A percentile compares a stretch with the other conserved stretches of the same genome.
Conservation (phyloP, 2,329 filamentous ascomycete genomes). For the Cladosporium sp. region DNA sequence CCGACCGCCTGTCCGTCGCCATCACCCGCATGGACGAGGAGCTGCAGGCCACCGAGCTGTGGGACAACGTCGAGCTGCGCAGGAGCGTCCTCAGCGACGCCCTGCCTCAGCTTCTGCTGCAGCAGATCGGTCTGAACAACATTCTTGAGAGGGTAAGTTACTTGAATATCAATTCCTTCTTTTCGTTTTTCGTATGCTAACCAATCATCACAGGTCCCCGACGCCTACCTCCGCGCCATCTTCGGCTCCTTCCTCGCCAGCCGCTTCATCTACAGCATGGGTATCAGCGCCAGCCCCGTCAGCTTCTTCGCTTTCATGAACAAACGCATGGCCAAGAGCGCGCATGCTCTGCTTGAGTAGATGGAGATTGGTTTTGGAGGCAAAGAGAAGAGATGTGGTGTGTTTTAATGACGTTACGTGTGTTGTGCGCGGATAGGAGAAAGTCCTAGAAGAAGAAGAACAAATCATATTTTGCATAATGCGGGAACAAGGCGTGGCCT, state of each 20-base stretch:
- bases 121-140: conserved; percentile 87
- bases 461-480: too few relatives aligned
- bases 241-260: conserved; percentile 94
- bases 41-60: conserved; percentile 86
- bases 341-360: conserved; percentile 11
- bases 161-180: not conserved
- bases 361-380: too few relatives aligned
- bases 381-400: not conserved
- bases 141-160: conserved; percentile 70
- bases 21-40: conserved; percentile 98
- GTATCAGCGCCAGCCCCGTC: conserved; percentile 89
- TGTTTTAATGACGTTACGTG: not conserved
- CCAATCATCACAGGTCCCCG: conserved; percentile 59
- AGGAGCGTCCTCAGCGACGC: conserved; percentile 77
- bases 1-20: conserved; percentile 82
- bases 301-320: conserved; percentile 90
- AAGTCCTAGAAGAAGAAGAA: too few relatives aligned
- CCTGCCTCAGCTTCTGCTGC: conserved; percentile 74
- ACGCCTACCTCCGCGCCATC: conserved; percentile 88
- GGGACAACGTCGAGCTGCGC: conserved; percentile 77
- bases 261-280: conserved; percentile 94
- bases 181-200: not conserved
- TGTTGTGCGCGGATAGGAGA: too few relatives aligned
- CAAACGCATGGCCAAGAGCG: conserved; percentile 37
- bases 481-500: too few relatives aligned